phyloP scores from a whole-genome alignment of 2,329 filamentous ascomycete species.

The Akanthomyces dipterigenus region DNA sequence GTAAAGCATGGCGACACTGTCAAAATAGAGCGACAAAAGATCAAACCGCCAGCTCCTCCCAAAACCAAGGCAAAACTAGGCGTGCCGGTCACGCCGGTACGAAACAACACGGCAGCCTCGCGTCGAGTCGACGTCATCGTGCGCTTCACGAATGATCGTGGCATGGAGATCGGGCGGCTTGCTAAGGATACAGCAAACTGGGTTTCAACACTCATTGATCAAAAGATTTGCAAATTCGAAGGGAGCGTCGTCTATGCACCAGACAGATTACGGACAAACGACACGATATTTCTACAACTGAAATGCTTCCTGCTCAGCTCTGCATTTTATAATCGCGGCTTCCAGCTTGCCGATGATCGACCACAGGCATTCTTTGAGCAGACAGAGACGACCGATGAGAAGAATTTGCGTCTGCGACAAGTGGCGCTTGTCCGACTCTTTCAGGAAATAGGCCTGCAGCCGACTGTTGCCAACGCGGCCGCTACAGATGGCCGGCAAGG shows the following conservation, averaged over 20 bases:
- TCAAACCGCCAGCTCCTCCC: constrained; percentile 49
- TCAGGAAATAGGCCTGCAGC: constrained; percentile 77
- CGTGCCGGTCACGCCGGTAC: constrained; percentile 24
- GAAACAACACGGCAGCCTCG: constrained; percentile 44
- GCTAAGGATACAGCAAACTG: constrained; percentile 83
- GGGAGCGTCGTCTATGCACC: constrained; percentile 85
- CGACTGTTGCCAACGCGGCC: constrained; percentile 67
- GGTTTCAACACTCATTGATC: constrained; percentile 88
- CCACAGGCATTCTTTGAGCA: constrained; percentile 72
- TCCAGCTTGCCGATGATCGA: constrained; percentile 62
- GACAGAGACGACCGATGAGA: constrained; percentile 79
- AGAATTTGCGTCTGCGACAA: constrained; percentile 73
- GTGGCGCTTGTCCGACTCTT: constrained; percentile 84
- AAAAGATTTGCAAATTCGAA: constrained; percentile 81
- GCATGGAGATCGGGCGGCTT: constrained; percentile 78
- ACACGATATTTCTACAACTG: constrained; percentile 89
- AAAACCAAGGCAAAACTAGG: constrained; percentile 39
- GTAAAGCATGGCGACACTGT: constrained; percentile 78
- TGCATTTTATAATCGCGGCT: constrained; percentile 59
- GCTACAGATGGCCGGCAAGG: constrained; percentile 77
- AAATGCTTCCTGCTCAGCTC: constrained; percentile 66
- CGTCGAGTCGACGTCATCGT: constrained; percentile 80
- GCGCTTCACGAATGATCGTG: constrained; percentile 73
- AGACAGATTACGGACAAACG: constrained; percentile 77
- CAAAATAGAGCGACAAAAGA: constrained; percentile 78